Percentiles rank a stretch among this genome's conserved stretches.
phyloP scores from a whole-genome alignment of 306 rosid species.

The Oxytropis ochrocephala region DNA sequence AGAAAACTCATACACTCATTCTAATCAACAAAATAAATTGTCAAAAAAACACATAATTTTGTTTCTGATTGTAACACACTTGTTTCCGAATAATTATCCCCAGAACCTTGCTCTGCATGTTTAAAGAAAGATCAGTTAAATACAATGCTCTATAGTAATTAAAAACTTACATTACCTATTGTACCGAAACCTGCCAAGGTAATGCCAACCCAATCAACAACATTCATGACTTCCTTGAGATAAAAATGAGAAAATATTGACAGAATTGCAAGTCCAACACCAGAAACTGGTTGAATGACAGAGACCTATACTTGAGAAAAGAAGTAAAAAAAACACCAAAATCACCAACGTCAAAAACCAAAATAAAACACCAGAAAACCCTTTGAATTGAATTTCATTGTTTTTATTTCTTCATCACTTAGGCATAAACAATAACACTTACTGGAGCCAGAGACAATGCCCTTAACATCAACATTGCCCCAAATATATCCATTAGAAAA shows the following conservation, averaged over 20 bases:
- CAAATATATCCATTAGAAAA: constrained; percentile 89
- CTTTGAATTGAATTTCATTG: neutral
- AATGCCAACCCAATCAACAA: constrained; percentile 89
- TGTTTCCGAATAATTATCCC: neutral
- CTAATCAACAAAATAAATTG: neutral
- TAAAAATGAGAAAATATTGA: constrained; percentile 93
- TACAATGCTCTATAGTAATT: neutral
- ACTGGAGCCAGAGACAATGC: constrained; percentile 95
- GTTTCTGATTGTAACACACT: neutral
- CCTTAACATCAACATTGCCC: constrained; percentile 86
- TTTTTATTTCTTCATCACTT: neutral
- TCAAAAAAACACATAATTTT: neutral
- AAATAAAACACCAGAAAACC: neutral
- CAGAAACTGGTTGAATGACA: constrained; percentile 95
- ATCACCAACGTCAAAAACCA: neutral
- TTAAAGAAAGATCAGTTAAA: neutral
- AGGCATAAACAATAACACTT: constrained; percentile 25
- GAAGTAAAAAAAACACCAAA: neutral
- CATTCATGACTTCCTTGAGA: constrained; percentile 91
- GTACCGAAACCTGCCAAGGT: constrained; percentile 92
- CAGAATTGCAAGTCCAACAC: constrained; percentile 93
- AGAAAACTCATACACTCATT: neutral
- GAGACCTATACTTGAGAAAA: constrained; percentile 59
- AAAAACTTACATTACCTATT: constrained; percentile 81
- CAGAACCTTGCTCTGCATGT: neutral